These are phyloP conservation scores for Entelexis sorbosivorans DNA, from an alignment of 1,139 yeast genomes.

Conservation along the genomic window DNA sequence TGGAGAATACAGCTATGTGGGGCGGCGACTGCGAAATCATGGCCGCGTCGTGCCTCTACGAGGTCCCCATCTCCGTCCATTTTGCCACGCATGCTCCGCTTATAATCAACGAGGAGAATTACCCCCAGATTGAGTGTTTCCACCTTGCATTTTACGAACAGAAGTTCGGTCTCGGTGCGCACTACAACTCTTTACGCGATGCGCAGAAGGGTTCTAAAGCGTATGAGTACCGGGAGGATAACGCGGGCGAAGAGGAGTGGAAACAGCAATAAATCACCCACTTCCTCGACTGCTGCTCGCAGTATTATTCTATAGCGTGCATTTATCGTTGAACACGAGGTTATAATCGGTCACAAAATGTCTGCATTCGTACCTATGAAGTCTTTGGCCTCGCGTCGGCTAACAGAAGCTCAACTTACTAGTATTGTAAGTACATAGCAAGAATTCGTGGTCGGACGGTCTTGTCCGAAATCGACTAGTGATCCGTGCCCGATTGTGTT, in stretches of 20 bases:
- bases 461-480: too few species aligned
- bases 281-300: too few species aligned
- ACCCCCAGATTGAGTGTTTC: conserved; percentile 37
- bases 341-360: too few species aligned
- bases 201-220: conserved; percentile 5
- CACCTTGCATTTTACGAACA: conserved; percentile 75
- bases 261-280: background rate
- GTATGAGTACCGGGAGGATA: background rate
- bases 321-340: too few species aligned
- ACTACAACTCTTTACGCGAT: conserved; percentile 74
- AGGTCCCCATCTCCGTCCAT: conserved; percentile 62
- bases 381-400: too few species aligned
- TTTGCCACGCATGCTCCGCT: conserved; percentile 64
- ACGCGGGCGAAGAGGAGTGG: background rate
- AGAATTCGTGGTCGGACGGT: too few species aligned
- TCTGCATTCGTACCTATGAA: too few species aligned
- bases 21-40: conserved; percentile 90
- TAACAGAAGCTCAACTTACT: too few species aligned
- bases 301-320: too few species aligned
- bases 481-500: too few species aligned
- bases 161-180: conserved; percentile 84
- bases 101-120: conserved; percentile 42
- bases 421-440: too few species aligned
- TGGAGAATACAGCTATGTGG: conserved; percentile 77
- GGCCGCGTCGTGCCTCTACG: conserved; percentile 58